Conservation (phyloP, 1,284 basidiomycete species). For the Vanrija sp. region DNA sequence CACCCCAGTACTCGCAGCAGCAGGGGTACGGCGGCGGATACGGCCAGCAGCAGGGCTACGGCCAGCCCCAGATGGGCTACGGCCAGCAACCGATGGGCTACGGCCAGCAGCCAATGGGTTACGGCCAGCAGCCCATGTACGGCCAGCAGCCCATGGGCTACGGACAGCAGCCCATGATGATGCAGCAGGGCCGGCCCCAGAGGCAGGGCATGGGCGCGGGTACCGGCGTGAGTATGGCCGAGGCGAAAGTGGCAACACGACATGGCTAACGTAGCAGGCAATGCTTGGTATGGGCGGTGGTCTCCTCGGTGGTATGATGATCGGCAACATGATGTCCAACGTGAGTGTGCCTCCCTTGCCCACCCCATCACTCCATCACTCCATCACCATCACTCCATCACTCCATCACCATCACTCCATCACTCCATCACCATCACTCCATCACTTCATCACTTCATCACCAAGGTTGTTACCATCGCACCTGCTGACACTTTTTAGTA, state of each 20-base stretch:
- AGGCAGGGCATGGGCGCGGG: slow-evolving; percentile 40
- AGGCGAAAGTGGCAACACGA: neutral
- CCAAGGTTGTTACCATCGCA: too few species aligned
- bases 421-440: too few species aligned
- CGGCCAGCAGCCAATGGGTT: slow-evolving; percentile 20
- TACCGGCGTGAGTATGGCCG: slow-evolving; percentile 22
- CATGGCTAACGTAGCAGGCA: slow-evolving; percentile 11
- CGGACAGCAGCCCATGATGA: slow-evolving; percentile 21
- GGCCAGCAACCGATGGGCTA: slow-evolving; percentile 12
- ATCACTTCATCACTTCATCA: too few species aligned
- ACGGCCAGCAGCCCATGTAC: slow-evolving; percentile 5
- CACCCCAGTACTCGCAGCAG: slow-evolving; percentile 18
- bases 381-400: neutral
- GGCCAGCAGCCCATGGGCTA: slow-evolving; percentile 15
- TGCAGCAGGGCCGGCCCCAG: slow-evolving; percentile 8
- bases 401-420: too few species aligned
- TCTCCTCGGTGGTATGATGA: slow-evolving; percentile 47
- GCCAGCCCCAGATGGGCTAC: slow-evolving; percentile 16
- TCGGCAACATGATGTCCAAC: slow-evolving; percentile 41
- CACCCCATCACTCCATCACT: neutral
- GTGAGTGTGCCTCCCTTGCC: slow-evolving; percentile 19
- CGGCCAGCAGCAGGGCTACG: slow-evolving; percentile 23
- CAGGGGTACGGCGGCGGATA: slow-evolving; percentile 27
- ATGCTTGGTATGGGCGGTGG: slow-evolving; percentile 44
- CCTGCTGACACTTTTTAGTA: slow-evolving; percentile 6